Base-by-base conservation (phyloP, 1,284 basidiomycete species). In the Melanopsichium pennsylvanicum region DNA sequence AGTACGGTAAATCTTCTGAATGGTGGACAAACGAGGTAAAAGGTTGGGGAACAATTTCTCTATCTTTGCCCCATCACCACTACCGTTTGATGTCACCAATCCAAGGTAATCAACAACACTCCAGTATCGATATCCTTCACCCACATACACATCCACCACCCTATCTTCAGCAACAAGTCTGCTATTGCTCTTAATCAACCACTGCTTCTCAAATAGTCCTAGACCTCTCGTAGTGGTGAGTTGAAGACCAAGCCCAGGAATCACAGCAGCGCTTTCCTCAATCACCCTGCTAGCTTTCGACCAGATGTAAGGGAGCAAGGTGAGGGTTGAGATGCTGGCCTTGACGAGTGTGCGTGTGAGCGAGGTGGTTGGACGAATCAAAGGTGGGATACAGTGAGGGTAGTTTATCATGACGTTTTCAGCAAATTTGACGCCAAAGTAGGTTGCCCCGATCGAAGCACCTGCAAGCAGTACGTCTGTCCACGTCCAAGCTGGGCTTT, bases 241-340 rank as follows among this genome's bases (percentile, higher is more conserved):
- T 33, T 80, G 75, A 13, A 75, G 44, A 4, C 76, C 78, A 4
- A 79, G 13, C 33, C 57, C 46, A 0, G 78, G 76, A 4, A 75
- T 23, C 1, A 64, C 47, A 3, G 41, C 27, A 8, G 69, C 70
- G 5, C 43, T 55, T 50, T 78, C 75, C 19, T 16, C 27, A 1
- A 46, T 36, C 7, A 76, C 70, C n/a, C 54, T 38, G 0, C 33
- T 27, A 4, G 59, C 0, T 21, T 72, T 61, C 11, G n/a, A 25
- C 2, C 18, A 10, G 1, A 62, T 13, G 35, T 52, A 75, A 2
- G 54, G 41, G 4, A 69, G 27, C 7, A 58, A 8, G 4, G 40
- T 15, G 5, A 58, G 16, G 4, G 33, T n/a, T 1, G 49, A 54
- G 16, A 48, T 34, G 3, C 32, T 50, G 0, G 23, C 34, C 8